Base-by-base conservation (phyloP, 2,329 filamentous ascomycete species). In the Venturia carpophila region DNA sequence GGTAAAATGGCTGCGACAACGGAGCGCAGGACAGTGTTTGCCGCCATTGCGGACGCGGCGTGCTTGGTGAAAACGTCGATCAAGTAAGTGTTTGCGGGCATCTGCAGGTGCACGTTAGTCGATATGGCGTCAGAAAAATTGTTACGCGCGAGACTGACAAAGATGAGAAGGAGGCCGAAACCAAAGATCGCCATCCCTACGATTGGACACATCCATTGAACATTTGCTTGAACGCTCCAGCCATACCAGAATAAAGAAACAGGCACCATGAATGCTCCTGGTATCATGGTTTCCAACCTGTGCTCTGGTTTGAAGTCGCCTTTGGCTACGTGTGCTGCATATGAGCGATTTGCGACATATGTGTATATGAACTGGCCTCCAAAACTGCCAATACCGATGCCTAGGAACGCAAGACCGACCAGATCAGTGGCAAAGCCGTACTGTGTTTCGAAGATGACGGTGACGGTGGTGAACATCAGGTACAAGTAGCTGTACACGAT, bases 381-480 rank as follows among this genome's bases (percentile, higher is more conserved):
- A 3, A 79, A 68, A 39, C 72, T 75, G 0, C 78, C 78, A 4
- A 79, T 67, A 3, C 78, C 78, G 6, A 77, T 67, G 0, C 75
- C 78, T 1, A 79, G 66, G 64, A 77, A 80, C 0, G 74, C 74
- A 1, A 80, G 72, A 0, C 78, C 78, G 0, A 74, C 71, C 11
- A 73, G 71, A 24, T 74, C 73, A 15, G 73, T 71, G 34, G 71
- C 71, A 73, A 78, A 80, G 65, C 70, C 67, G 67, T 80, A 81
- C 60, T 75, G 71, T 9, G 69, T 68, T 5, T 69, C 71, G 67
- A 78, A 80, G 3, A 79, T 76, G 19, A 70, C 70, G 0, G 77
- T 77, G 64, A 80, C 79, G 0, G 78, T 79, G 42, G 76, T 79
- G 69, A 79, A 80, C 6, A 79, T 70, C 45, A 80, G 74, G 69